Conservation (phyloP, 257 asterid species). For the Solanum peruvianum region DNA sequence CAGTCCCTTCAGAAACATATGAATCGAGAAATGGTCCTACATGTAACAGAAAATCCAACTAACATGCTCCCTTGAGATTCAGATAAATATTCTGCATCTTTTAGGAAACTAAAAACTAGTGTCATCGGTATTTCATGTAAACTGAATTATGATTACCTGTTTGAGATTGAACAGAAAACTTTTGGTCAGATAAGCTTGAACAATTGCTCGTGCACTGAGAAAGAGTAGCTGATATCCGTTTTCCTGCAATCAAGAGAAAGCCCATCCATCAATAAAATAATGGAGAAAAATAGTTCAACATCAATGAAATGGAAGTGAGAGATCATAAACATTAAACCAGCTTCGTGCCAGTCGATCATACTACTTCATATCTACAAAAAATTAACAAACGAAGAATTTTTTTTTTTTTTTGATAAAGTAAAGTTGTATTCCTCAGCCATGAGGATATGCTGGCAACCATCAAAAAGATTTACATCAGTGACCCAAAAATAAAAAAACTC, state of each 20-base stretch:
- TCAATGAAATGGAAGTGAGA: not conserved
- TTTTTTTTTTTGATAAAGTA: too few species aligned
- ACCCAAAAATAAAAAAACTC: too few species aligned
- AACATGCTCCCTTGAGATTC: not conserved
- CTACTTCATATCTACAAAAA: not conserved
- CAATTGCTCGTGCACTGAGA: slow-evolving; percentile 97
- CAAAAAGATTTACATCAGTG: too few species aligned
- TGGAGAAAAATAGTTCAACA: not conserved
- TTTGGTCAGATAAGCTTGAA: slow-evolving; percentile 89
- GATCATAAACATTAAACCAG: not conserved
- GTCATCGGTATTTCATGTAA: not conserved
- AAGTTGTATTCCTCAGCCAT: too few species aligned
- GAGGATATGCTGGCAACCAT: too few species aligned
- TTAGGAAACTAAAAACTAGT: not conserved
- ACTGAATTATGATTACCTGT: slow-evolving; percentile 47
- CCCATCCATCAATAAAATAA: not conserved
- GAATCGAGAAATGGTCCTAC: slow-evolving; percentile 4
- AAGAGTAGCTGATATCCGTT: slow-evolving; percentile 96
- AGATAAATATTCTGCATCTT: not conserved
- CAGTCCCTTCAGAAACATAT: slow-evolving; percentile 4
- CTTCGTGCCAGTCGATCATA: not conserved
- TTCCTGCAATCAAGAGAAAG: slow-evolving; percentile 37
- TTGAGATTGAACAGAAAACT: slow-evolving; percentile 86
- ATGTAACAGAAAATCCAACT: not conserved
- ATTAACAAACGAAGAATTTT: not conserved